Percentiles rank a stretch among this genome's conserved stretches.
phyloP scores from a whole-genome alignment of 257 asterid species.

The Oldenlandia corymbosa region DNA sequence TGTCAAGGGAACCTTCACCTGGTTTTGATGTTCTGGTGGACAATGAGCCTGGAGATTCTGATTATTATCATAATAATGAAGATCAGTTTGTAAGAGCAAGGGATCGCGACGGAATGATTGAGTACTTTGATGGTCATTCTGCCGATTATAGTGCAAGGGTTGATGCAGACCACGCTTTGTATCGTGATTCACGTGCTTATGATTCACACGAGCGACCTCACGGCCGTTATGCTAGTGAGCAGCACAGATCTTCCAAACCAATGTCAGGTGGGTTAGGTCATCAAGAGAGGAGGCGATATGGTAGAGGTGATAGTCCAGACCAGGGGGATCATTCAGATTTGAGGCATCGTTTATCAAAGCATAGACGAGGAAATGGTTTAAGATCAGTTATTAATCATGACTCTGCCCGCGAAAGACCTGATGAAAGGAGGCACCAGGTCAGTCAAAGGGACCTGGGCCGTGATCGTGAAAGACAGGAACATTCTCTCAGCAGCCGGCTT shows the following conservation, averaged over 20 bases:
- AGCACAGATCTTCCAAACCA: slow-evolving; percentile 45
- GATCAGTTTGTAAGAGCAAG: slow-evolving; percentile 59
- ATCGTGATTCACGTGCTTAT: slow-evolving; percentile 43
- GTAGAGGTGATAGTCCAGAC: slow-evolving; percentile 36
- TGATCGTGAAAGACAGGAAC: slow-evolving; percentile 33
- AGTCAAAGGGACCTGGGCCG: slow-evolving; percentile 34
- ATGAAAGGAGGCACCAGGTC: slow-evolving; percentile 34
- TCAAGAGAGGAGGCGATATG: slow-evolving; percentile 45
- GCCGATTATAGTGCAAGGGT: slow-evolving; percentile 42
- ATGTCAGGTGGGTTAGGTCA: slow-evolving; percentile 35
- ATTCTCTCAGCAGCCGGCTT: slow-evolving; percentile 58
- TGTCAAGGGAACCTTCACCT: slow-evolving; percentile 90
- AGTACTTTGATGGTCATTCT: slow-evolving; percentile 40
- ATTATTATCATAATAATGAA: slow-evolving; percentile 55
- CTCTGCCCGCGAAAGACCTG: slow-evolving; percentile 39
- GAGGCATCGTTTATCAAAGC: slow-evolving; percentile 63
- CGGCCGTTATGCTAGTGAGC: slow-evolving; percentile 53
- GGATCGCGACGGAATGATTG: slow-evolving; percentile 43
- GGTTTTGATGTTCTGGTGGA: slow-evolving; percentile 93
- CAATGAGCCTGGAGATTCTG: slow-evolving; percentile 67
- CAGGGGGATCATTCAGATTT: slow-evolving; percentile 55
- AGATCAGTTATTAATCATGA: slow-evolving; percentile 76
- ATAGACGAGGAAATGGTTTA: slow-evolving; percentile 59
- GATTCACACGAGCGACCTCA: slow-evolving; percentile 40
- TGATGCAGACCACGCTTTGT: slow-evolving; percentile 42